Percentiles rank a stretch among this genome's conserved stretches.
These are phyloP conservation scores for Henningerozyma blattae DNA, from an alignment of 805 yeast species.

Conservation along the genomic window DNA sequence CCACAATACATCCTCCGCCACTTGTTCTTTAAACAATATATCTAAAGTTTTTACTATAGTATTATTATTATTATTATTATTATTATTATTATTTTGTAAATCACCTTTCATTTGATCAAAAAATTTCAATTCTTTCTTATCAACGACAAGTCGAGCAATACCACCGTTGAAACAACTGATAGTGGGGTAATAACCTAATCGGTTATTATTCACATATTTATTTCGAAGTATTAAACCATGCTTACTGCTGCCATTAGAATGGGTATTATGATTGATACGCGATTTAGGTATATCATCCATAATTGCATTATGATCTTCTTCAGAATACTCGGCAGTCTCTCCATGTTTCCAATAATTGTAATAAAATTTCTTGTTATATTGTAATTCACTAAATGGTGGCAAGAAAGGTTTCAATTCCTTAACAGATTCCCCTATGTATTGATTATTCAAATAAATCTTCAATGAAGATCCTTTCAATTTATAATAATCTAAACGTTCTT, in stretches of 20 bases:
- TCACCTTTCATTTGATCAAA: conserved; percentile 10
- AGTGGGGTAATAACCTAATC: conserved; percentile 85
- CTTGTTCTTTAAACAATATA: conserved; percentile 51
- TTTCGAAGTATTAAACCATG: conserved; percentile 18
- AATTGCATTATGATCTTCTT: conserved; percentile 4
- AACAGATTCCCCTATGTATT: conserved; percentile 50
- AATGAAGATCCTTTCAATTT: conserved; percentile 39
- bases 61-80: conserved; percentile 18
- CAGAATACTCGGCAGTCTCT: conserved; percentile 2
- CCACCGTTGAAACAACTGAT: conserved; percentile 76
- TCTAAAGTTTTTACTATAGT: conserved; percentile 44
- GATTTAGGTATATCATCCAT: background rate
- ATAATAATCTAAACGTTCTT: conserved; percentile 30
- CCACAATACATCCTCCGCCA: conserved; percentile 72
- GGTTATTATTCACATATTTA: conserved; percentile 60
- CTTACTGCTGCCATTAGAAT: conserved; percentile 18
- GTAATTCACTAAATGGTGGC: conserved; percentile 61
- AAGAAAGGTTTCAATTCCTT: conserved; percentile 59
- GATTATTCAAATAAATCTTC: conserved; percentile 69
- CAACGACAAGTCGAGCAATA: conserved; percentile 54
- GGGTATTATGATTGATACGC: conserved; percentile 15
- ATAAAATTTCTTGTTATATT: conserved; percentile 28
- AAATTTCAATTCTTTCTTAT: conserved; percentile 42
- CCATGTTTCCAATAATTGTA: conserved; percentile 22
- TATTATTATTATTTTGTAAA: too few species aligned